Conservation (phyloP, 2,329 filamentous ascomycete genomes). For the Xylaria arbuscula region DNA sequence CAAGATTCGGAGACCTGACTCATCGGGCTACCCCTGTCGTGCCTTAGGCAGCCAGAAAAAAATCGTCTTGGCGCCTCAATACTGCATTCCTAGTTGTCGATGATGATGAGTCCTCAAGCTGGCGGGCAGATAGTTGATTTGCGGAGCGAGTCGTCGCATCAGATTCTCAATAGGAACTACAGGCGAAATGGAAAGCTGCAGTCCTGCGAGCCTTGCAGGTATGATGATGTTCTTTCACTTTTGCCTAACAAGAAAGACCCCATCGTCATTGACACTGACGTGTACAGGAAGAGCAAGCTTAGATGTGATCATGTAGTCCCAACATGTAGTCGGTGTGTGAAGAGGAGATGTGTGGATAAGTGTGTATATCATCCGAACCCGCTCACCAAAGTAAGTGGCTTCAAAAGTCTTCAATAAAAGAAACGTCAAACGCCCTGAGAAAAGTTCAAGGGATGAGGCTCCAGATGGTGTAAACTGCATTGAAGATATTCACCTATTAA, state of each 20-base stretch:
- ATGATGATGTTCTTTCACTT: slow-evolving; percentile 24
- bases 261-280: slow-evolving; percentile 40
- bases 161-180: slow-evolving; percentile 48
- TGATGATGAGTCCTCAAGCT: slow-evolving; percentile 43
- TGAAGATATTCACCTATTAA: background rate
- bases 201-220: slow-evolving; percentile 50
- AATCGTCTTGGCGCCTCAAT: slow-evolving; percentile 23
- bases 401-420: slow-evolving; percentile 5
- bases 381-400: slow-evolving; percentile 48
- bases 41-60: slow-evolving; percentile 34
- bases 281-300: slow-evolving; percentile 50
- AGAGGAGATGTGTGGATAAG: slow-evolving; percentile 45
- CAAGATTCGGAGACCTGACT: slow-evolving; percentile 22
- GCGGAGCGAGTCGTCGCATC: slow-evolving; percentile 37
- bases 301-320: slow-evolving; percentile 53
- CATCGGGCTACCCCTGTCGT: slow-evolving; percentile 29
- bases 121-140: slow-evolving; percentile 49
- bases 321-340: slow-evolving; percentile 50
- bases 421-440: background rate
- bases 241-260: slow-evolving; percentile 30
- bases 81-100: slow-evolving; percentile 23
- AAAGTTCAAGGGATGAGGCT: slow-evolving; percentile 11
- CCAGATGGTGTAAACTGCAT: background rate
- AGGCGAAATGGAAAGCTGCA: slow-evolving; percentile 53
- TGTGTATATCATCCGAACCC: slow-evolving; percentile 53